Conservation (phyloP, 2,329 filamentous ascomycete genomes). For the Periconia sp. region DNA sequence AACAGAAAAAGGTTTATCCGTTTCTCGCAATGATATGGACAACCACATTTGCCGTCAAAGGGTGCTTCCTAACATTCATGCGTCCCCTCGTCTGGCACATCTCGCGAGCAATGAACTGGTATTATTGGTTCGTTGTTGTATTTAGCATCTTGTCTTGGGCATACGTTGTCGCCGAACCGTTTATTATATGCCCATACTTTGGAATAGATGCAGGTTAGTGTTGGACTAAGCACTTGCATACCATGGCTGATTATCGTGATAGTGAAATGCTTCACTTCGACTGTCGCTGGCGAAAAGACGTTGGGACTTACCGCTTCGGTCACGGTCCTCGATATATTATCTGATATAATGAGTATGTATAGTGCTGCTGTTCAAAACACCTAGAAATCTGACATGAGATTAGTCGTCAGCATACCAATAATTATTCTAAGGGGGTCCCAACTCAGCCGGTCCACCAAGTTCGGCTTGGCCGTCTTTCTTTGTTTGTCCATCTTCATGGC, state of each 20-base stretch:
- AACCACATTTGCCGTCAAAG: slow-evolving; percentile 6
- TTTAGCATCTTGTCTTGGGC: slow-evolving; percentile 4
- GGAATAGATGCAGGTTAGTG: background rate
- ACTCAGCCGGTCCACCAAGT: slow-evolving; percentile 2
- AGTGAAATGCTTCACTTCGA: background rate
- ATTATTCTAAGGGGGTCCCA: slow-evolving; percentile 6
- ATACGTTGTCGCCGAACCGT: background rate
- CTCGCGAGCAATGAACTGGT: slow-evolving; percentile 3
- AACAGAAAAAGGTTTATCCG: background rate
- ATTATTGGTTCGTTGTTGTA: slow-evolving; percentile 9
- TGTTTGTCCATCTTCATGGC: slow-evolving; percentile 10
- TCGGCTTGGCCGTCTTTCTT: slow-evolving; percentile 6
- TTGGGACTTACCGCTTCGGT: background rate
- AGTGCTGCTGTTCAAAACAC: background rate
- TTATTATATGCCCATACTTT: background rate
- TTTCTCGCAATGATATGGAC: slow-evolving; percentile 5
- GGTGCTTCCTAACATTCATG: slow-evolving; percentile 10
- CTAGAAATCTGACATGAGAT: background rate
- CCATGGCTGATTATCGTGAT: background rate
- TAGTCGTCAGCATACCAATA: slow-evolving; percentile 18
- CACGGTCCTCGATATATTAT: slow-evolving; percentile 1
- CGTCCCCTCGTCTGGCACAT: slow-evolving; percentile 9
- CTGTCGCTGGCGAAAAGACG: background rate
- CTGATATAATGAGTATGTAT: slow-evolving; percentile 7
- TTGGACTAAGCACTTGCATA: background rate